Evolutionary conservation across 1,284 basidiomycete genomes (phyloP), one percentile per base, ranked within the genome.

Genomic region (Neolentinus lepideus): DNA sequence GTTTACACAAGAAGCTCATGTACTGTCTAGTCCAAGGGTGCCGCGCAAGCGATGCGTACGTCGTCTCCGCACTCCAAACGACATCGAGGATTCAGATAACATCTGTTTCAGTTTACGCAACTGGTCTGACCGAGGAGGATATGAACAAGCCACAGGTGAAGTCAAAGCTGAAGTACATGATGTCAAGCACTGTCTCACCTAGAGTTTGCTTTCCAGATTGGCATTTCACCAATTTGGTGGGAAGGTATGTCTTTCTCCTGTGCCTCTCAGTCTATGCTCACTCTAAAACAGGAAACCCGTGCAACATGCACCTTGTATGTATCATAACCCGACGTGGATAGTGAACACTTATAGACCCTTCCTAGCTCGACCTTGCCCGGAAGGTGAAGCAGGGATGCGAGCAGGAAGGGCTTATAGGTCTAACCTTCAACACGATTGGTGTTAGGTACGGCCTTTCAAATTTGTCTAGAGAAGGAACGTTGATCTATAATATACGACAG

Each of bases 151-250:
- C 90, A 53, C 90, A 92, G 76, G 86, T 86, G 64, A 46, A 65
- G 25, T 31, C 4, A 6, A 31, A 12, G 12, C 35, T 12, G 8
- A 22, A 2, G 22, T 11, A 27, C 25, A 11, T 48, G n/a, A n/a
- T n/a, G 3, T 48, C 43, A 29, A 10, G 47, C 27, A n/a, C 3
- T 21, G 8, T 10, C 9, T 22, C 8, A 24, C 26, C 53, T 43
- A 27, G 51, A 47, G 31, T 12, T 11, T 16, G n/a, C 25, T 53
- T 14, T 59, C 53, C 58, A 90, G 87, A 85, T 92, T 63, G 90
- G 90, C 38, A 90, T 92, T 63, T 88, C 87, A 33, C 85, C 88
- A 1, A 78, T 92, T 54, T 92, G 90, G 90, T 92, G 90, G 88
- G 90, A 91, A 79, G 89, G 88, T 87, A 59, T 57, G 75, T 69